phyloP scores from a whole-genome alignment of 2,329 filamentous ascomycete species.

The Penicillium nordicum region DNA sequence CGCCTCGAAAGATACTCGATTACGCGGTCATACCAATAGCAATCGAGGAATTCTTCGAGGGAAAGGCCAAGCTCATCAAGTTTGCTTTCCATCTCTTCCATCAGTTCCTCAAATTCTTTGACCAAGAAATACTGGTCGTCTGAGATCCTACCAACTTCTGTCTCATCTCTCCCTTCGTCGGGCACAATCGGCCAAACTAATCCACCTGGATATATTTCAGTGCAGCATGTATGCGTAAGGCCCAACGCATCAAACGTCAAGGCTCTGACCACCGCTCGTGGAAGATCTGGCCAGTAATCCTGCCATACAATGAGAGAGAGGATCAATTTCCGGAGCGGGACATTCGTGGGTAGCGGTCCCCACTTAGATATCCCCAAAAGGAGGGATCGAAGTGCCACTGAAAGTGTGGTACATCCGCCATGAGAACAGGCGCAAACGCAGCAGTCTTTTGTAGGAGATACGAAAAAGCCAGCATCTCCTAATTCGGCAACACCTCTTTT shows the following conservation, averaged over 20 bases:
- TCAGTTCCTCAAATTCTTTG: slow-evolving; percentile 1
- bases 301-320: not conserved
- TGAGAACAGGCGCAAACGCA: slow-evolving; percentile 12
- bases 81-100: slow-evolving; percentile 1
- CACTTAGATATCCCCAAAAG: not conserved
- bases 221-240: slow-evolving; percentile 1
- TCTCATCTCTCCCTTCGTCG: not conserved
- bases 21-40: slow-evolving; percentile 3
- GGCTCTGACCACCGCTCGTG: slow-evolving; percentile 1
- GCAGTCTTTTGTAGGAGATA: not conserved
- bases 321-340: not conserved
- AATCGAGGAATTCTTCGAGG: slow-evolving; percentile 9
- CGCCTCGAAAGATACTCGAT: not conserved
- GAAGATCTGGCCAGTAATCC: not conserved
- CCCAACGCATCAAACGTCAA: slow-evolving; percentile 13
- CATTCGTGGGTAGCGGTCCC: no score
- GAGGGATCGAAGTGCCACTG: not conserved
- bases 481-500: not conserved
- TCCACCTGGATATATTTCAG: not conserved
- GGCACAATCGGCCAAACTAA: no score
- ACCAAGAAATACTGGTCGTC: slow-evolving; percentile 3
- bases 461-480: not conserved
- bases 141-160: not conserved
- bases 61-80: not conserved
- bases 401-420: slow-evolving; percentile 7